Evolutionary conservation across 495 filamentous ascomycete species (phyloP).

Genomic region (Aspergillus bridgeri): DNA sequence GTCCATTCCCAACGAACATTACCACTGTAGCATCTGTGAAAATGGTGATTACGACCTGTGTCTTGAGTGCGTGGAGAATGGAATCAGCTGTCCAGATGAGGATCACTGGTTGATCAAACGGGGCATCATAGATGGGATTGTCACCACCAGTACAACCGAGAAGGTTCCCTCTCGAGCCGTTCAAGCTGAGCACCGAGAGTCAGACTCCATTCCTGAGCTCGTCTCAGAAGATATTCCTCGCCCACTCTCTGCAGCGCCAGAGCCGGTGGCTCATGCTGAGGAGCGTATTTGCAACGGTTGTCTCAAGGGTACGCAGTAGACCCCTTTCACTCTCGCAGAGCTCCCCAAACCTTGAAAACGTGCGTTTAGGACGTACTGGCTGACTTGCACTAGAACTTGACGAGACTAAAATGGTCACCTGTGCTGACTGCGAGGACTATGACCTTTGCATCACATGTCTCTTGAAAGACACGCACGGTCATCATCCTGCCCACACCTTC

Average conservation of each 20-base stretch:
- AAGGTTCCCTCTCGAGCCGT: slow-evolving; percentile 60
- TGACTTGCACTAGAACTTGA: slow-evolving; percentile 54
- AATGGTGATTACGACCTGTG: slow-evolving; percentile 95
- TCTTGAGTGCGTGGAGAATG: slow-evolving; percentile 67
- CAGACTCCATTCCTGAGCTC: slow-evolving; percentile 10
- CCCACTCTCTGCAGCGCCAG: slow-evolving; percentile 8
- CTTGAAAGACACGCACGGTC: slow-evolving; percentile 73
- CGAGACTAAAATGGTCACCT: slow-evolving; percentile 79
- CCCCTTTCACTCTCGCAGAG: no score
- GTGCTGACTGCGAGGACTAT: slow-evolving; percentile 80
- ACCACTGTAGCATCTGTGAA: slow-evolving; percentile 91
- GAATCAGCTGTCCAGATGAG: slow-evolving; percentile 69
- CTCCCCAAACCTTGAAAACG: no score
- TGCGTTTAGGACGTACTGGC: background rate
- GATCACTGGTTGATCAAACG: slow-evolving; percentile 95
- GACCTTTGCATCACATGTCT: slow-evolving; percentile 88
- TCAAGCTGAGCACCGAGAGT: slow-evolving; percentile 11
- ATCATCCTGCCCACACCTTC: slow-evolving; percentile 88
- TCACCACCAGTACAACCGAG: slow-evolving; percentile 82
- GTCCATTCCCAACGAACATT: slow-evolving; percentile 76
- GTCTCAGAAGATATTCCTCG: slow-evolving; percentile 11
- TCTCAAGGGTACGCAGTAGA: slow-evolving; percentile 58
- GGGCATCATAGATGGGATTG: slow-evolving; percentile 68
- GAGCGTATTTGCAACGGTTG: slow-evolving; percentile 91
- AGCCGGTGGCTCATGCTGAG: background rate